Evolutionary conservation across 306 rosid genomes (phyloP), one percentile per base, ranked within the genome.

Genomic region (Quillaja saponaria): DNA sequence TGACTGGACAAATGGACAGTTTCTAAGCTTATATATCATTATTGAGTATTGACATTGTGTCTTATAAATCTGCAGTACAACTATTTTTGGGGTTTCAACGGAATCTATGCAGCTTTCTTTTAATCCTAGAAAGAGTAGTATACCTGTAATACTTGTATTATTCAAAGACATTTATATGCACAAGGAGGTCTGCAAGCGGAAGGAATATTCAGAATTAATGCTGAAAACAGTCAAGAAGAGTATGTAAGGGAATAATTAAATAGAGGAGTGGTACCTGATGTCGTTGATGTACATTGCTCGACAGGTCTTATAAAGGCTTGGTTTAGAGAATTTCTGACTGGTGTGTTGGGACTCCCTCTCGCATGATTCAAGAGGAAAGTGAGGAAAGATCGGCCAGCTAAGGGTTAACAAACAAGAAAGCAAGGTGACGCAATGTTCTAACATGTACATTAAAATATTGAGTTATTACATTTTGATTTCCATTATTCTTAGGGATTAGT

Each of bases 271-370:
- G 78, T 94, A 63, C 96, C 96, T 0, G 78, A 80, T 65, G 91
- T 81, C 55, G 73, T 87, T 61, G 99, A 94, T 10, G 87, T 90
- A 56, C 99, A 94, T 71, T 94, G 96, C 77, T 66, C 89, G 72
- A 95, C 97, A 3, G 97, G 99, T 67, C 99, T 94, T 64, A 87
- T 94, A 67, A 94, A 94, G 96, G 99, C 99, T 61, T 94, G 99
- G 97, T 94, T 94, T 65, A 82, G 97, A 66, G 97, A 89, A 78
- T 96, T 89, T 46, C 99, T 97, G 19, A 69, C 91, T 9, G 97
- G 86, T 49, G 76, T 94, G 61, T 80, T 94, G n/a, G 74, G 99
- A 94, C 78, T 85, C 97, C 67, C 90, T 94, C 71, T 74, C 91
- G 0, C 95, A 91, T 3, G 99, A 94, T n/a, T n/a, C n/a, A n/a